Conservation (phyloP, 805 yeast genomes). For the Wickerhamiella australiensis region DNA sequence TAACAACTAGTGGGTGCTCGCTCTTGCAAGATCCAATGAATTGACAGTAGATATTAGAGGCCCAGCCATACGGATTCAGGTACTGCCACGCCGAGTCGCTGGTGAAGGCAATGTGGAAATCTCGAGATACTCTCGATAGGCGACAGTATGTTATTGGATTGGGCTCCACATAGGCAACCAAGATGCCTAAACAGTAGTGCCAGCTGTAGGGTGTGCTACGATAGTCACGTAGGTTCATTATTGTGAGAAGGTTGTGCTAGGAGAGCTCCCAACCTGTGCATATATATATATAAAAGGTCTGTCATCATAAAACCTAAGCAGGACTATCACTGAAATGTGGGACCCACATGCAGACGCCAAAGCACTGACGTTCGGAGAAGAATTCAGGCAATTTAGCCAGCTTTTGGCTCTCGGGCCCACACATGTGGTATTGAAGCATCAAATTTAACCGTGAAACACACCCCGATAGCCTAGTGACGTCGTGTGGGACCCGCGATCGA, state of each 20-base stretch:
- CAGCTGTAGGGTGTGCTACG: neutral
- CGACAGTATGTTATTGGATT: neutral
- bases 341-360: neutral
- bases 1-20: neutral
- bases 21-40: neutral
- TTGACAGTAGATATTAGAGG: neutral
- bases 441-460: neutral
- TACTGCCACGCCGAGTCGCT: neutral
- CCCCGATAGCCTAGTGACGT: neutral
- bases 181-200: neutral
- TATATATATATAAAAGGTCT: neutral
- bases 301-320: conserved; percentile 1
- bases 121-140: neutral
- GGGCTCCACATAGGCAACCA: neutral
- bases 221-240: too few species aligned
- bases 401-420: too few species aligned
- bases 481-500: conserved; percentile 5
- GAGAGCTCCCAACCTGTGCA: too few species aligned
- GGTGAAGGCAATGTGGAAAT: neutral
- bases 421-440: too few species aligned
- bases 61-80: neutral
- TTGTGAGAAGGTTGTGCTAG: too few species aligned
- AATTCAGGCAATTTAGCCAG: too few species aligned
- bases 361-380: too few species aligned
- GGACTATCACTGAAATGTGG: neutral